phyloP scores from a whole-genome alignment of 2,329 filamentous ascomycete genomes.

The Emericellopsis atlantica region DNA sequence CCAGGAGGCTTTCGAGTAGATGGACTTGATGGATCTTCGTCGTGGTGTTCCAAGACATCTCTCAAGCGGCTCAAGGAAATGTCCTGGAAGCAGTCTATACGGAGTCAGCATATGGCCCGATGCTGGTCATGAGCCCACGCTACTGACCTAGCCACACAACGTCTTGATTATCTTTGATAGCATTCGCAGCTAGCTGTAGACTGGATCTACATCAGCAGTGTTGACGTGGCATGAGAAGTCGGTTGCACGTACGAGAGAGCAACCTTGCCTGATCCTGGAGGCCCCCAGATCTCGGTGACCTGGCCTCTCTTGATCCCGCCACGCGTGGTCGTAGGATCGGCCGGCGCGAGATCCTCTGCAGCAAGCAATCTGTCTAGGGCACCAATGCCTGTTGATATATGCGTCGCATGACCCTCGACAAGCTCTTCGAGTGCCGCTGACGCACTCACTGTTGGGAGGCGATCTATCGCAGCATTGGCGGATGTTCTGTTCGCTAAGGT shows the following conservation, averaged over 20 bases:
- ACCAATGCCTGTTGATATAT: conserved; percentile 42
- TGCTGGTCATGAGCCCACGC: conserved; percentile 1
- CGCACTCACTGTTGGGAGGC: conserved; percentile 65
- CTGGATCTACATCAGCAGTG: conserved; percentile 25
- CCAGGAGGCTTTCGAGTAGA: not conserved
- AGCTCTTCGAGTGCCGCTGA: conserved; percentile 56
- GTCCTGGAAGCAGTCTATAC: conserved; percentile 34
- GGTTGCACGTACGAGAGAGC: conserved; percentile 53
- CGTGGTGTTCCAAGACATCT: conserved; percentile 10
- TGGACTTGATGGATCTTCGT: too few relatives aligned
- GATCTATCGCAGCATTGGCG: conserved; percentile 35
- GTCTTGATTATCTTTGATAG: conserved; percentile 43
- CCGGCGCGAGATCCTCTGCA: conserved; percentile 4
- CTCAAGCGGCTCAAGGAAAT: conserved; percentile 14
- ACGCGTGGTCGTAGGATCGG: conserved; percentile 5
- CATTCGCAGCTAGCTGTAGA: conserved; percentile 55
- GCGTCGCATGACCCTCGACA: conserved; percentile 32
- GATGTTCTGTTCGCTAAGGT: conserved; percentile 5
- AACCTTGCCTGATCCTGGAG: conserved; percentile 77
- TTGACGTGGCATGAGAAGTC: conserved; percentile 3
- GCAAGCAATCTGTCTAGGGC: conserved; percentile 36
- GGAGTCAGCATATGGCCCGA: not conserved
- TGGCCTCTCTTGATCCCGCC: conserved; percentile 63
- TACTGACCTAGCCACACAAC: conserved; percentile 76
- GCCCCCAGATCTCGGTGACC: conserved; percentile 79